Evolutionary conservation across 306 rosid species (phyloP), one percentile per base, ranked within the genome.

Genomic region (Pyrus betulifolia): DNA sequence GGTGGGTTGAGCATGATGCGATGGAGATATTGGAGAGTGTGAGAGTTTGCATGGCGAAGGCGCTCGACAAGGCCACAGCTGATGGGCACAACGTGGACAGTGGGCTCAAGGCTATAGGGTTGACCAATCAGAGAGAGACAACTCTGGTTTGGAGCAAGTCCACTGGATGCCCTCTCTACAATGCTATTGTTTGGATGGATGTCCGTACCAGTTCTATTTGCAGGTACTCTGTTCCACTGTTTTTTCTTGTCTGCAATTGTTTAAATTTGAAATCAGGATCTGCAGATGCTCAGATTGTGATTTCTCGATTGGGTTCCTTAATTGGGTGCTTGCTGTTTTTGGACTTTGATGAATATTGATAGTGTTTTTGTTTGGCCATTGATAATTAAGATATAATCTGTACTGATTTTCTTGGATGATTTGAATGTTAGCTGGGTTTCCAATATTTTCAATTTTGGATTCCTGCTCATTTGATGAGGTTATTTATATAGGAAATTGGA

Each of bases 151-250:
- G 98, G 98, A 92, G 98, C 80, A 95, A 90, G 88, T 88, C 98
- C 77, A 87, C 96, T 3, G 98, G 98, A 35, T 64, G 11, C 44
- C 97, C 98, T 70, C 97, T 95, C 45, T 54, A 90, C 77, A 80
- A 88, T 52, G 97, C 98, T 71, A 84, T 95, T 74, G 98, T 95
- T 80, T 95, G 98, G 98, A 92, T 92, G 98, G 98, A 95, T 77
- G 96, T 33, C 73, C 92, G 98, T 3, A 92, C 98, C 35, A 84
- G 93, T 62, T 57, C 90, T 31, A 54, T 95, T 84, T 95, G 96
- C 96, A 85, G 97, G 98, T 92, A 28, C 57, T 42, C 11, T 15
- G 12, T 7, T 30, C 11, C 45, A 11, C n/a, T 4, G 60, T 6
- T 51, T 51, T 51, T 40, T 2, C 18, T 13, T 55, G 30, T 46